Conservation (phyloP, 148 eudicot species). For the Rhododendron griersonianum region DNA sequence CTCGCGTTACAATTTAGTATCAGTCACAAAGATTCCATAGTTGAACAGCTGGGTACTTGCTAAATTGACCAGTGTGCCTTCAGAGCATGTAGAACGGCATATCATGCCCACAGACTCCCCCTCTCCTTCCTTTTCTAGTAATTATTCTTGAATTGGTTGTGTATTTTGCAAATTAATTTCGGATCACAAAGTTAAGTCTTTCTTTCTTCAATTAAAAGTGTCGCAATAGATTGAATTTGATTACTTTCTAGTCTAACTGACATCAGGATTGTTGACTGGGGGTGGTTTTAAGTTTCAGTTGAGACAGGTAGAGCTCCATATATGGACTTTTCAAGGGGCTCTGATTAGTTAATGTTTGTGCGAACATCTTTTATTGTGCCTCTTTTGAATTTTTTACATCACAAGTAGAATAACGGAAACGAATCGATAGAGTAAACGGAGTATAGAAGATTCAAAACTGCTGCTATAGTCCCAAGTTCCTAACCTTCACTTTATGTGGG, state of each 20-base stretch:
- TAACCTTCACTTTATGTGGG: background rate
- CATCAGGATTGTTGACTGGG: background rate
- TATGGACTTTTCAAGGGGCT: background rate
- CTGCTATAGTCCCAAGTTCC: background rate
- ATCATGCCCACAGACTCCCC: background rate
- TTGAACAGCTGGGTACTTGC: background rate
- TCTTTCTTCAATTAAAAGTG: background rate
- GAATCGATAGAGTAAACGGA: background rate
- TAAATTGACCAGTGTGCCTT: background rate
- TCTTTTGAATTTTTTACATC: background rate
- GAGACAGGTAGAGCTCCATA: background rate
- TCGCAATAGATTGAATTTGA: background rate
- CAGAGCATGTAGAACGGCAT: background rate
- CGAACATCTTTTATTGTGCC: background rate
- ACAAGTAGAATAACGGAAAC: background rate
- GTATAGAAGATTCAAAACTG: background rate
- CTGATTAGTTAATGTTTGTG: background rate
- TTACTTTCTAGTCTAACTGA: background rate
- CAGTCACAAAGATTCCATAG: background rate
- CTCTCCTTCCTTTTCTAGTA: background rate
- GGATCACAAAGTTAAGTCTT: background rate
- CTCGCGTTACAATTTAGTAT: background rate
- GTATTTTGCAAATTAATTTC: background rate
- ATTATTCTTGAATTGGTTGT: background rate
- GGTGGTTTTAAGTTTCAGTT: background rate